A percentile compares a stretch with the other conserved stretches of the same genome.
phyloP scores from a whole-genome alignment of 2,329 filamentous ascomycete species.

The Fusarium nurragi region DNA sequence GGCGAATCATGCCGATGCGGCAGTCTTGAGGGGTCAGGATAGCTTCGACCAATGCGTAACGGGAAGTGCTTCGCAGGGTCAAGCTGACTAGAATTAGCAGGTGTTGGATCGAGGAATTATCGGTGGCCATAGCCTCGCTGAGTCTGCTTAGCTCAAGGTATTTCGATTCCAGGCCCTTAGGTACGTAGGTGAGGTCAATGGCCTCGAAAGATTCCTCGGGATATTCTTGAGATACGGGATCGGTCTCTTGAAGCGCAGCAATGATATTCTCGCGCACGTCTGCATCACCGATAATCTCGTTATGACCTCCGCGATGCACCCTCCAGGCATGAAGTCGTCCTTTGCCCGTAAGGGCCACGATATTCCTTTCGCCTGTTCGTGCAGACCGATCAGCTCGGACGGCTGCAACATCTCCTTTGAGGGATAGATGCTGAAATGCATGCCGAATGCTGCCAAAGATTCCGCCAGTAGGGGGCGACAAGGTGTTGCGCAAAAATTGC shows the following conservation, averaged over 20 bases:
- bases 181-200: constrained; percentile 80
- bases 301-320: constrained; percentile 86
- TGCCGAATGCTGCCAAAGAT: constrained; percentile 85
- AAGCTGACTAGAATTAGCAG: constrained; percentile 70
- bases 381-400: constrained; percentile 77
- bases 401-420: constrained; percentile 81
- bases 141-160: constrained; percentile 62
- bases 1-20: constrained; percentile 72
- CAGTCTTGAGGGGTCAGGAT: constrained; percentile 64
- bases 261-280: constrained; percentile 74
- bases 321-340: constrained; percentile 88
- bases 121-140: constrained; percentile 59
- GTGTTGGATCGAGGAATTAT: constrained; percentile 64
- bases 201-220: constrained; percentile 73
- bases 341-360: constrained; percentile 80
- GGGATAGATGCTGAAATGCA: constrained; percentile 74
- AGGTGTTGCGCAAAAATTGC: constrained; percentile 75
- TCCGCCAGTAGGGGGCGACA: constrained; percentile 67
- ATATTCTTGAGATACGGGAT: constrained; percentile 59
- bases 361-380: constrained; percentile 83
- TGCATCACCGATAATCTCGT: constrained; percentile 76
- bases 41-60: constrained; percentile 81
- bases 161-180: constrained; percentile 61
- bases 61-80: constrained; percentile 60
- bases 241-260: constrained; percentile 66